A percentile compares a stretch with the other conserved stretches of the same genome.
These are phyloP conservation scores for Aspergillus campestris DNA, from an alignment of 495 filamentous ascomycete species.

Conservation along the genomic window DNA sequence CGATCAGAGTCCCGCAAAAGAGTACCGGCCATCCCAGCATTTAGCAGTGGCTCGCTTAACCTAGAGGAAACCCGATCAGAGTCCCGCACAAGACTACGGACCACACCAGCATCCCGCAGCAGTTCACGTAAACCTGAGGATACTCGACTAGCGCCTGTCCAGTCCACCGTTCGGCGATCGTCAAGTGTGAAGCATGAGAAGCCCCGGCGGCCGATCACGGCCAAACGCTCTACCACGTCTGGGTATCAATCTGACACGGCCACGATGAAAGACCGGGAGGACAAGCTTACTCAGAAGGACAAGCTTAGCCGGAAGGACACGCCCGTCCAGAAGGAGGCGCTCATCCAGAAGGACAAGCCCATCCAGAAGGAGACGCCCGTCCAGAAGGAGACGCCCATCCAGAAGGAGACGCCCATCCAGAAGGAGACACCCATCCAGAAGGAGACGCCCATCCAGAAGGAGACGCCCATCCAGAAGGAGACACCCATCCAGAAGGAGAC, in stretches of 20 bases:
- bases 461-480: background rate
- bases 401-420: background rate
- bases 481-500: background rate
- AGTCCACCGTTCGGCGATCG: constrained; percentile 1
- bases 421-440: background rate
- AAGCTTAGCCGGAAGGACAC: background rate
- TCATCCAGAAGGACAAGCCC: constrained; percentile 1
- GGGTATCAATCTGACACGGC: constrained; percentile 24
- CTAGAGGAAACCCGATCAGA: background rate
- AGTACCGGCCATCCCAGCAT: no score
- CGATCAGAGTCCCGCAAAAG: background rate
- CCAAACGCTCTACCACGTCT: background rate
- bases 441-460: background rate
- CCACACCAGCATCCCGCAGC: no score
- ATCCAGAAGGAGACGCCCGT: background rate
- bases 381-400: background rate
- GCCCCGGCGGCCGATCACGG: background rate
- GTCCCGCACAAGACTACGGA: background rate
- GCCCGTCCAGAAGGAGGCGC: background rate
- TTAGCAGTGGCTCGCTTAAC: background rate
- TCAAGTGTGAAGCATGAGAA: constrained; percentile 3
- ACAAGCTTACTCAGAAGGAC: constrained; percentile 1
- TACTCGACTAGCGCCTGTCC: no score
- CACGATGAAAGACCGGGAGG: constrained; percentile 2
- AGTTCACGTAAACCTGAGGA: no score